Evolutionary conservation across 345 rosid genomes (phyloP), one percentile per base, ranked within the genome.

Genomic region (Lenwebbia sp.): DNA sequence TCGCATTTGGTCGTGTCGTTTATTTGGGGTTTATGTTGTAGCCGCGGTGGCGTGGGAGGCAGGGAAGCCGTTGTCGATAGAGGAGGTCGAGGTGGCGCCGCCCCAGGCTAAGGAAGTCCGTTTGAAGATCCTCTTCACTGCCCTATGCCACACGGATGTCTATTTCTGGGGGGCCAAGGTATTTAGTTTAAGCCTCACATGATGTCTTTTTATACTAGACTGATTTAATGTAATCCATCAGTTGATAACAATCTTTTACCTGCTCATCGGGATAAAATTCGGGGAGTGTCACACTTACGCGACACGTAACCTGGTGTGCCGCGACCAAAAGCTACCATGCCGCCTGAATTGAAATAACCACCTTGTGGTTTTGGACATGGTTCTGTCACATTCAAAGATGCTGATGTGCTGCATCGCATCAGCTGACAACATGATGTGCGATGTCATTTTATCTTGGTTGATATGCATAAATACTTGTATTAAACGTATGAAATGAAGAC

Each of bases 31-130:
- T 17, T 47, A 17, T 60, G 52, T 7, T 88, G 86, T 51, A 88
- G 95, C 92, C 84, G 90, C 92, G 13, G 91, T 92, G 53, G 92
- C 92, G 52, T 91, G 93, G 94, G 93, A 93, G 83, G 92, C 95
- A n/a, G 92, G 93, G 54, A 93, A 93, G 90, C 93, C 91, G 86
- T 57, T 91, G 62, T 89, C 84, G 70, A 90, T 93, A 0, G 88
- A 92, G 56, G 89, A 92, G 87, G 92, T 93, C 83, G 92, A 92
- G 84, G 93, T 92, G 86, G 91, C 94, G 4, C 91, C 90, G 7
- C 93, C 93, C 7, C 91, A 92, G 85, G 85, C 84, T 7, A 89
- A 52, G 74, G 93, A 92, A 54, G 92, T 91, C 37, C 92, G 93
- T 19, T 4, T 92, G 58, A 92, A 87, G 89, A 85, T 91, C 83